Base-by-base conservation (phyloP, 306 rosid species). In the Quercus rubra region DNA sequence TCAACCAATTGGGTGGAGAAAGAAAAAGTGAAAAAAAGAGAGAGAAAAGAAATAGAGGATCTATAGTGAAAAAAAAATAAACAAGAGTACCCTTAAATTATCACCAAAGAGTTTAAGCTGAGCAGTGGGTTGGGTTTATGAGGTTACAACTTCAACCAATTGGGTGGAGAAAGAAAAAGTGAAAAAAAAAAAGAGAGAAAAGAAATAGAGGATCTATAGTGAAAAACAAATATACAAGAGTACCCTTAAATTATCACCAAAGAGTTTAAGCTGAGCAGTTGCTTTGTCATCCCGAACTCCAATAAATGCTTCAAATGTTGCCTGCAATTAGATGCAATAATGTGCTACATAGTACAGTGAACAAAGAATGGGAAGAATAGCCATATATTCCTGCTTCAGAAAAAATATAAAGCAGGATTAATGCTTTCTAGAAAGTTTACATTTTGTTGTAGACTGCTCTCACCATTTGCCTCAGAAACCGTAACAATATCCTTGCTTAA, bases 181-280 rank as follows among this genome's bases (percentile, higher is more conserved):
- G 56, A 67, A 67, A 46, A 46, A 23, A 75, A 23, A 75, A 4
- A 21, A 6, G 41, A 78, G 19, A 41, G 46, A 41, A 38, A 38
- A 41, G 46, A 41, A 41, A 41, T 41, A 55, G 51, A 72, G 78
- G 70, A 55, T 2, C 70, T 17, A 58, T 30, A 31, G 11, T 41
- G 4, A 75, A 41, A 73, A 83, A 77, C 55, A 62, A 66, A 56
- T 46, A 51, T 72, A 54, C 81, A 52, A 38, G 43, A 81, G 55
- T 77, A 95, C 99, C 97, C 88, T 87, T 86, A 95, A 86, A 87
- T 91, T 89, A 82, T 95, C 94, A 73, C 99, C 99, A 74, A 95
- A 95, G 79, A 93, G 90, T 88, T 93, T 88, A 79, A 95, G 77
- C 81, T 93, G 92, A 86, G 94, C 91, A 1, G 99, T 90, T 70